A percentile compares a stretch with the other conserved stretches of the same genome.
Evolutionary conservation across 2,329 filamentous ascomycete genomes (phyloP).

Genomic region (Microsporum audouinii): DNA sequence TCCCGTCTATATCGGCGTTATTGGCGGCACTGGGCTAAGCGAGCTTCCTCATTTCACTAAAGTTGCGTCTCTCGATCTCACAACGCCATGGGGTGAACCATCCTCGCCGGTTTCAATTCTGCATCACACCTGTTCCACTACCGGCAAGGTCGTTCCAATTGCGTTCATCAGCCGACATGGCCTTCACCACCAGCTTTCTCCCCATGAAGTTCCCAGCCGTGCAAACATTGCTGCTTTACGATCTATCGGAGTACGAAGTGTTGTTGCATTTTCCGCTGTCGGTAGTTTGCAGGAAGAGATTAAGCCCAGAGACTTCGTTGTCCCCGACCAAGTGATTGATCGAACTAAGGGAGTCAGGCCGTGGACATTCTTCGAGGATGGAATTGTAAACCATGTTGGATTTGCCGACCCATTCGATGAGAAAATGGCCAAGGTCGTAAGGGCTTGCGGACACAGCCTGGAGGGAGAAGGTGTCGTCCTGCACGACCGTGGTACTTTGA

Average conservation of each 20-base stretch:
- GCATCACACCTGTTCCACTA: conserved; percentile 66
- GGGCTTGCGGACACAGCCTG: conserved; percentile 62
- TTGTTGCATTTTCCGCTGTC: conserved; percentile 92
- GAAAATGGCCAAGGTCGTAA: conserved; percentile 62
- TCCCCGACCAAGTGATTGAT: conserved; percentile 94
- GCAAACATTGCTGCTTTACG: conserved; percentile 98
- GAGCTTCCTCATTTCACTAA: conserved; percentile 78
- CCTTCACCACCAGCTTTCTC: conserved; percentile 73
- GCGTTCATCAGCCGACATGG: conserved; percentile 95
- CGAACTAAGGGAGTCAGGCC: conserved; percentile 89
- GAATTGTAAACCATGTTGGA: conserved; percentile 84
- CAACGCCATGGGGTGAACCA: conserved; percentile 81
- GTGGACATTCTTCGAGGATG: conserved; percentile 78
- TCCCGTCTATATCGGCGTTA: conserved; percentile 72
- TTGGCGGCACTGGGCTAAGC: conserved; percentile 85
- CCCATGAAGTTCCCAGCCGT: conserved; percentile 85
- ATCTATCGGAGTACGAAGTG: conserved; percentile 72
- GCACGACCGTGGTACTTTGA: conserved; percentile 70
- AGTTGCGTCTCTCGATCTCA: conserved; percentile 62
- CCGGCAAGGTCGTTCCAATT: conserved; percentile 49
- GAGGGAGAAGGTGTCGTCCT: conserved; percentile 74
- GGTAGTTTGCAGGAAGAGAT: conserved; percentile 86
- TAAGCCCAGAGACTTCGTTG: conserved; percentile 89
- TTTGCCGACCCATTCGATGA: conserved; percentile 94
- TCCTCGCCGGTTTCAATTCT: conserved; percentile 72